Evolutionary conservation across 768 basidiomycete species (phyloP).

Genomic region (Agrocybe praecox): DNA sequence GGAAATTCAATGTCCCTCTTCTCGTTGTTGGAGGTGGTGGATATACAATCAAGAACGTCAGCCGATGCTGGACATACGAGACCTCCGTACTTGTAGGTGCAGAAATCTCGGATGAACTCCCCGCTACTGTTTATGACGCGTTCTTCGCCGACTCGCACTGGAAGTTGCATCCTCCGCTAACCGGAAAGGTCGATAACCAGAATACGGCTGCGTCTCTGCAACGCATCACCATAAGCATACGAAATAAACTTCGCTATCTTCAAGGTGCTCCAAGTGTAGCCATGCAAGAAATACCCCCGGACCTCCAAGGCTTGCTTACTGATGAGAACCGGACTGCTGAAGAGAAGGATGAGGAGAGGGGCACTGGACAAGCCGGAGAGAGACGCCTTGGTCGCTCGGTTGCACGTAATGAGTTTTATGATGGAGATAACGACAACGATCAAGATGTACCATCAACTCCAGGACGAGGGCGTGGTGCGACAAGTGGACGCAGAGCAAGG

Average conservation of each 20-base stretch:
- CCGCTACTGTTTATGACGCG: constrained; percentile 85
- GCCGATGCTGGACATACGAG: constrained; percentile 99
- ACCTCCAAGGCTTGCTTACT: constrained; percentile 75
- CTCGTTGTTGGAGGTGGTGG: constrained; percentile 95
- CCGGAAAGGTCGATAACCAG: constrained; percentile 90
- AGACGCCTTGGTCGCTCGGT: constrained; percentile 51
- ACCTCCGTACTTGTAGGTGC: constrained; percentile 90
- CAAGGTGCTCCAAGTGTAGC: constrained; percentile 96
- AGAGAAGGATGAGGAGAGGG: constrained; percentile 70
- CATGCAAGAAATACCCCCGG: constrained; percentile 96
- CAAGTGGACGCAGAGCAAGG: constrained; percentile 24
- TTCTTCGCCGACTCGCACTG: constrained; percentile 93
- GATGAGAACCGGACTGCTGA: constrained; percentile 71
- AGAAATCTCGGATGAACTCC: constrained; percentile 83
- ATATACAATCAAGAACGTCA: constrained; percentile 96
- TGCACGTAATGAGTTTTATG: constrained; percentile 71
- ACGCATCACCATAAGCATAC: constrained; percentile 82
- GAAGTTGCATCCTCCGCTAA: constrained; percentile 92
- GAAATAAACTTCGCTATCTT: constrained; percentile 88
- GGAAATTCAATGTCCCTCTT: constrained; percentile 88
- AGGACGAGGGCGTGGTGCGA: constrained; percentile 19
- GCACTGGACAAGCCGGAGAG: constrained; percentile 60
- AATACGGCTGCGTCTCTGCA: constrained; percentile 85
- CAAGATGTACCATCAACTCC: constrained; percentile 30
- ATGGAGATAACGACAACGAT: constrained; percentile 73